Conservation (phyloP, 371 early-diverging fungal genomes). For the Gilbertella persicaria region DNA sequence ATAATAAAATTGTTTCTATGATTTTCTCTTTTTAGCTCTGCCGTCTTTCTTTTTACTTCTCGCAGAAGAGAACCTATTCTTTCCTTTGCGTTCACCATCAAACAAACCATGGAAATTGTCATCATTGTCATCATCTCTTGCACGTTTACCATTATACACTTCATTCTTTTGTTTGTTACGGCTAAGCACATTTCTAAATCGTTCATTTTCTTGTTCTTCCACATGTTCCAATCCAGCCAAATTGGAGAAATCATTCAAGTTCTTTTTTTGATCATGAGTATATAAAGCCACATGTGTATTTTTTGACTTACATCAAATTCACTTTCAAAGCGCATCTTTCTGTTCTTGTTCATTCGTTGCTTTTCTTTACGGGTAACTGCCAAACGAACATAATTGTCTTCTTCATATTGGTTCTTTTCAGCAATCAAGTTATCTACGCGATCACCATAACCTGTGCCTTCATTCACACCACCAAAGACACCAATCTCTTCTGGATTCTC, state of each 20-base stretch:
- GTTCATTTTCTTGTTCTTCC: slow-evolving; percentile 54
- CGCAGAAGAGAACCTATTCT: slow-evolving; percentile 9
- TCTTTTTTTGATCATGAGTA: too few species aligned
- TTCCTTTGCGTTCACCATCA: slow-evolving; percentile 15
- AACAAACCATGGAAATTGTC: slow-evolving; percentile 22
- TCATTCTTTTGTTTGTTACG: slow-evolving; percentile 44
- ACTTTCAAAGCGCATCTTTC: slow-evolving; percentile 70
- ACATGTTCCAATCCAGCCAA: slow-evolving; percentile 61
- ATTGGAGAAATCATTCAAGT: slow-evolving; percentile 74
- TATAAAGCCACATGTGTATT: too few species aligned
- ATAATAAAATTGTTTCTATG: slow-evolving; percentile 11
- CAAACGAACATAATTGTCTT: slow-evolving; percentile 88
- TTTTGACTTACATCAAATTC: slow-evolving; percentile 76
- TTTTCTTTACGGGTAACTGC: slow-evolving; percentile 77
- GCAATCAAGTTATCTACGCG: slow-evolving; percentile 55
- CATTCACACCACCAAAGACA: slow-evolving; percentile 67
- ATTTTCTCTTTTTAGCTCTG: slow-evolving; percentile 24
- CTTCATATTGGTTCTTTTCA: slow-evolving; percentile 83
- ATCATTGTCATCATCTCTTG: slow-evolving; percentile 15
- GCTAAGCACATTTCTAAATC: slow-evolving; percentile 53
- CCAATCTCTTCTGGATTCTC: slow-evolving; percentile 85
- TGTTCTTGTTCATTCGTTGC: slow-evolving; percentile 61
- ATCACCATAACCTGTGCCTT: slow-evolving; percentile 56
- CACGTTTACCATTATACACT: slow-evolving; percentile 16
- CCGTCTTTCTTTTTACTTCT: slow-evolving; percentile 12